Evolutionary conservation across 257 asterid genomes (phyloP).

Genomic region (Anisodus acutangulus): DNA sequence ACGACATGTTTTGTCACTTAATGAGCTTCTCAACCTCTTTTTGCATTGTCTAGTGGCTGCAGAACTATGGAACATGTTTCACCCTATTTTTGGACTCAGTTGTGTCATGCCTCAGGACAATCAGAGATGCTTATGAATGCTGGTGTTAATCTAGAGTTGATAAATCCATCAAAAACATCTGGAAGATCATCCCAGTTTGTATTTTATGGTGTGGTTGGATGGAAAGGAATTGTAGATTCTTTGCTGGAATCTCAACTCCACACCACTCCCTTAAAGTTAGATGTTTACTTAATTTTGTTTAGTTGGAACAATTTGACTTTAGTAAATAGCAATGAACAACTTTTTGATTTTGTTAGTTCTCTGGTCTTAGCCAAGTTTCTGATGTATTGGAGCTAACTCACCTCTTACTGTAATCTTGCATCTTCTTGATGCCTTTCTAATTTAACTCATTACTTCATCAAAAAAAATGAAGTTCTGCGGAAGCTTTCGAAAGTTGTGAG

Average conservation of each 20-base stretch:
- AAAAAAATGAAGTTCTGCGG: background rate
- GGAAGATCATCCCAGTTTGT: background rate
- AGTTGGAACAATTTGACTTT: background rate
- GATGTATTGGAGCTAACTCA: constrained; percentile 8
- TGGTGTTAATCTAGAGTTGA: background rate
- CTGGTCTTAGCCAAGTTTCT: background rate
- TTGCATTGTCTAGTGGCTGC: constrained; percentile 12
- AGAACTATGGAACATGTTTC: background rate
- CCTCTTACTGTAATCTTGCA: background rate
- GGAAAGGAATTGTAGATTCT: background rate
- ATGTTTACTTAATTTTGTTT: background rate
- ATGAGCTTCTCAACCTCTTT: background rate
- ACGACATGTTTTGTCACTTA: background rate
- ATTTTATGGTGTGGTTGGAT: background rate
- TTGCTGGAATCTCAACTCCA: background rate
- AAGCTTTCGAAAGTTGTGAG: background rate
- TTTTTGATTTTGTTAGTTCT: background rate
- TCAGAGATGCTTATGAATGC: background rate
- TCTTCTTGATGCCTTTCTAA: background rate
- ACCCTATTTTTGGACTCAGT: background rate
- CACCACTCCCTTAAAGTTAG: background rate
- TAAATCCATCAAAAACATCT: background rate
- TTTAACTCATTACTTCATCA: background rate
- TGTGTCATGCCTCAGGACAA: background rate
- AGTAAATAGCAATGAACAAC: background rate